These are phyloP conservation scores for Haemoproteus tartakovskyi DNA, from an alignment of 169 alveolate species.

Conservation along the genomic window DNA sequence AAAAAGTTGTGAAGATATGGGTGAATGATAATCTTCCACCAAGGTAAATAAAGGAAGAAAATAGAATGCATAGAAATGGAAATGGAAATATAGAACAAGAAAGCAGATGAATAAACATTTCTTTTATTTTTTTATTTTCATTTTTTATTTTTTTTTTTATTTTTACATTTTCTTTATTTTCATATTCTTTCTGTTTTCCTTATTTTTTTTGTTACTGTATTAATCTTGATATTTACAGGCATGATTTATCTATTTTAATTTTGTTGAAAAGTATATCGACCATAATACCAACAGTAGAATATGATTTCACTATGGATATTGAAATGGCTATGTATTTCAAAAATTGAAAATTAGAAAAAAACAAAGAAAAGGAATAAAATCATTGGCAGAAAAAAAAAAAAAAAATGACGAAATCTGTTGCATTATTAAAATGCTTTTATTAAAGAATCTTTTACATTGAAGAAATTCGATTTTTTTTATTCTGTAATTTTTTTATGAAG, in stretches of 20 bases:
- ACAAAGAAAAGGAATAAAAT: background rate
- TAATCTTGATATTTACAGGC: slow-evolving; percentile 71
- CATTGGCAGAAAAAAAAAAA: too few species aligned
- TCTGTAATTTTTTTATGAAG: too few species aligned
- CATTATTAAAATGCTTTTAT: too few species aligned
- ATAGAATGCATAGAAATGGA: background rate
- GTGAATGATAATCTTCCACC: slow-evolving; percentile 33
- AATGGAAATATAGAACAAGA: background rate
- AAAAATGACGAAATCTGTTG: too few species aligned
- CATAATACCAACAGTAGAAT: slow-evolving; percentile 86
- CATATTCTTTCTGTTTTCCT: too few species aligned
- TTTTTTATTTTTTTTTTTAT: too few species aligned
- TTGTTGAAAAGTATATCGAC: slow-evolving; percentile 82
- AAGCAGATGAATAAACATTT: too few species aligned
- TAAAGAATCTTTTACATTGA: too few species aligned
- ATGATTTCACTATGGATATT: slow-evolving; percentile 82
- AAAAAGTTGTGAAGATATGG: slow-evolving; percentile 47
- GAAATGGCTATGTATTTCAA: slow-evolving; percentile 47
- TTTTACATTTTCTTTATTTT: too few species aligned
- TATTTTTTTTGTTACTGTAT: too few species aligned
- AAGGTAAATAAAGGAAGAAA: slow-evolving; percentile 11
- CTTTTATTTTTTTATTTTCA: too few species aligned
- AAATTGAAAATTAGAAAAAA: background rate
- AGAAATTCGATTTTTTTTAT: too few species aligned
- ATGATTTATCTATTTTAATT: slow-evolving; percentile 72